phyloP scores from a whole-genome alignment of 495 filamentous ascomycete species.

The Apiosordaria backusii region DNA sequence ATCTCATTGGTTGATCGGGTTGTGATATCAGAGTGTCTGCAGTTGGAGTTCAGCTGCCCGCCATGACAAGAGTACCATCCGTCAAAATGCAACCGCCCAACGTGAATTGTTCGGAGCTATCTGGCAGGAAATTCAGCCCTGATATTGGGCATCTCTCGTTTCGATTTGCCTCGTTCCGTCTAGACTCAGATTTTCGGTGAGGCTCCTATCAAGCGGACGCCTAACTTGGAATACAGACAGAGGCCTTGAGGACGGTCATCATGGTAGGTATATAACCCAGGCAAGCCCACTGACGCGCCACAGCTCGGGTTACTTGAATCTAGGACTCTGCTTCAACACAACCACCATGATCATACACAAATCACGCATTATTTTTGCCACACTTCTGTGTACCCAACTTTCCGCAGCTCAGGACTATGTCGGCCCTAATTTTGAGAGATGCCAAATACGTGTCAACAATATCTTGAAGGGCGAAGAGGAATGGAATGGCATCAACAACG shows the following conservation, averaged over 20 bases:
- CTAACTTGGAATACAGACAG: too few species aligned
- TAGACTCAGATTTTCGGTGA: background rate
- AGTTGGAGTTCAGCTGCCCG: background rate
- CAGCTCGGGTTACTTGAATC: background rate
- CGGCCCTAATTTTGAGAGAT: background rate
- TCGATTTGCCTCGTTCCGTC: background rate
- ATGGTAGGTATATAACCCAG: background rate
- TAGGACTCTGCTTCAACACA: background rate
- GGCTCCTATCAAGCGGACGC: background rate
- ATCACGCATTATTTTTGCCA: background rate
- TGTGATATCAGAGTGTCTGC: too few species aligned
- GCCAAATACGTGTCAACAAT: background rate
- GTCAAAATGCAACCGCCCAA: background rate
- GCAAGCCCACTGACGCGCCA: background rate
- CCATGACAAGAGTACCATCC: background rate
- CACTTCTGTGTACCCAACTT: background rate
- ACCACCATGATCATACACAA: background rate
- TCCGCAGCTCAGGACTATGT: background rate
- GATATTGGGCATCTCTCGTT: background rate
- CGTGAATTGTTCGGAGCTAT: background rate
- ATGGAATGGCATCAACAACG: conserved; percentile 12
- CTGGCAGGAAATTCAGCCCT: background rate
- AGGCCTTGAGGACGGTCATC: background rate
- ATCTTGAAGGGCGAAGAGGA: conserved; percentile 11
- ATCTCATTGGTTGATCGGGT: background rate